Evolutionary conservation across 2,329 filamentous ascomycete genomes (phyloP).

Genomic region (Phaeosphaeriaceae sp.): DNA sequence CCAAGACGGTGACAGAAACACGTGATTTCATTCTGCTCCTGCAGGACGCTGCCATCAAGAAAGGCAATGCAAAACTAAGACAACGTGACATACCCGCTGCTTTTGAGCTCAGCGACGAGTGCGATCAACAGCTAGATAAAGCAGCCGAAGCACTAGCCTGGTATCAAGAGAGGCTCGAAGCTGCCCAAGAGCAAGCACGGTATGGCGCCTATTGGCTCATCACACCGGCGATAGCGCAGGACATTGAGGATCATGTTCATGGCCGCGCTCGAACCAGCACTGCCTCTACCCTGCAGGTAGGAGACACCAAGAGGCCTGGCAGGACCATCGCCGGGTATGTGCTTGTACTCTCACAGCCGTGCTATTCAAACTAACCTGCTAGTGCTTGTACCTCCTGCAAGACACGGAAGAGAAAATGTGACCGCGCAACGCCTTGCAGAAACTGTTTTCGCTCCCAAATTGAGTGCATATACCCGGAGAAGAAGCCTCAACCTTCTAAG

Average conservation of each 20-base stretch:
- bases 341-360: not conserved
- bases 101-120: slow-evolving; percentile 70
- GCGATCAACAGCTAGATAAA: slow-evolving; percentile 69
- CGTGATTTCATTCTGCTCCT: slow-evolving; percentile 72
- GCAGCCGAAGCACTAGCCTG: slow-evolving; percentile 70
- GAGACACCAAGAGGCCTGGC: slow-evolving; percentile 9
- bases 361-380: not conserved
- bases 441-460: slow-evolving; percentile 10
- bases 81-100: slow-evolving; percentile 72
- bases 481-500: not conserved
- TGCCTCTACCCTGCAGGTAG: slow-evolving; percentile 23
- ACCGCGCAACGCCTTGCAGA: slow-evolving; percentile 15
- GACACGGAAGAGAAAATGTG: slow-evolving; percentile 18
- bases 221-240: slow-evolving; percentile 45
- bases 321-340: slow-evolving; percentile 2
- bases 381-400: slow-evolving; percentile 16
- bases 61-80: slow-evolving; percentile 43
- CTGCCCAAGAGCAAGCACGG: slow-evolving; percentile 62
- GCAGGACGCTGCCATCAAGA: slow-evolving; percentile 54
- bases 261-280: slow-evolving; percentile 6
- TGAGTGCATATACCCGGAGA: slow-evolving; percentile 4
- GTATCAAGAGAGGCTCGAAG: slow-evolving; percentile 69
- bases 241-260: slow-evolving; percentile 39
- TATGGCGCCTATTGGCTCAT: slow-evolving; percentile 74
- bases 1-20: slow-evolving; percentile 78